A percentile compares a stretch with the other conserved stretches of the same genome.
Evolutionary conservation across 2,329 filamentous ascomycete genomes (phyloP).

Genomic region (Colletotrichum tamarilloi): DNA sequence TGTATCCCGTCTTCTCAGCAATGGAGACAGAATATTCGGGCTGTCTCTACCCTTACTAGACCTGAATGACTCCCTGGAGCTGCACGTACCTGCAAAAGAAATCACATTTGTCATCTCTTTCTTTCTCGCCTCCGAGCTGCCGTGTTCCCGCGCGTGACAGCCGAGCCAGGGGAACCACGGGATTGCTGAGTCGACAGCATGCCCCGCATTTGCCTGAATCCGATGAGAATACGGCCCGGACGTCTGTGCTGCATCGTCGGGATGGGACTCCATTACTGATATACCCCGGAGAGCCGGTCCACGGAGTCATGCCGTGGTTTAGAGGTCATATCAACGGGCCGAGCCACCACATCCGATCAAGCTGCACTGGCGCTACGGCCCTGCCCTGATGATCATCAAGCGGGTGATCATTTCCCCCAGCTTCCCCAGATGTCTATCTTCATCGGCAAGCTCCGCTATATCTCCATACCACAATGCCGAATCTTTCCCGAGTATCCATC

Average conservation of each 20-base stretch:
- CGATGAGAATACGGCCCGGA: neutral
- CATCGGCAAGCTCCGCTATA: neutral
- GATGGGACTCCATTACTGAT: neutral
- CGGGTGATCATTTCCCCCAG: neutral
- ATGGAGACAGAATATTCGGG: too few species aligned
- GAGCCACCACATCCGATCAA: neutral
- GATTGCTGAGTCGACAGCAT: neutral
- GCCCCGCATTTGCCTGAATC: neutral
- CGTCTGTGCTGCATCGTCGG: neutral
- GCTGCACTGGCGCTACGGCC: neutral
- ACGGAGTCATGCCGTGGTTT: neutral
- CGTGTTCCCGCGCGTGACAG: neutral
- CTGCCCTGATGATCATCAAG: neutral
- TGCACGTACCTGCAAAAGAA: neutral
- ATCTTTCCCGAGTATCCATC: neutral
- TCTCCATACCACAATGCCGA: neutral
- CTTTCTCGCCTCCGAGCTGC: too few species aligned
- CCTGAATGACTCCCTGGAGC: neutral
- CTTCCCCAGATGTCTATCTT: neutral
- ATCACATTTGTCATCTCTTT: neutral
- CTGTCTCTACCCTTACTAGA: neutral
- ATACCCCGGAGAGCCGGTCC: neutral
- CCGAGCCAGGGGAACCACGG: neutral
- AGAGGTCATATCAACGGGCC: neutral
- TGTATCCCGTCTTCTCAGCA: neutral